These are phyloP conservation scores for Myrica gale DNA, from an alignment of 306 rosid species.

Conservation along the genomic window DNA sequence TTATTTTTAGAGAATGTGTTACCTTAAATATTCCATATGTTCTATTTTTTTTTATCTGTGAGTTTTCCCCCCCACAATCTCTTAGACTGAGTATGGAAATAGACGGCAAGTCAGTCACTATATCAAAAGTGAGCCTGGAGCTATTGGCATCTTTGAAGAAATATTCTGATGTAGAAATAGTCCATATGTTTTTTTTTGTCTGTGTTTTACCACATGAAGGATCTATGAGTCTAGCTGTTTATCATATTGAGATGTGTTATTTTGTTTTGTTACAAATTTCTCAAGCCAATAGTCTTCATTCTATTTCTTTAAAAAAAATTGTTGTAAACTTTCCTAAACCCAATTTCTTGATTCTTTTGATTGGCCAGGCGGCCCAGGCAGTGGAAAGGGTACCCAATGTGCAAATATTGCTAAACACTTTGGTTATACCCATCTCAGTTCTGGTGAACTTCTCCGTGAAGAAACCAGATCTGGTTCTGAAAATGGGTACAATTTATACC, in stretches of 20 bases:
- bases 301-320: constrained; percentile 19
- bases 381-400: constrained; percentile 99
- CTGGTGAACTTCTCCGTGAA: constrained; percentile 98
- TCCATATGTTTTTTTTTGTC: background rate
- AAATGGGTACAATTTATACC: constrained; percentile 69
- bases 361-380: constrained; percentile 90
- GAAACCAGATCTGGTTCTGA: constrained; percentile 94
- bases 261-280: background rate
- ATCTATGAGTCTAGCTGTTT: no score
- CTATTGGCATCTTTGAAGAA: no score
- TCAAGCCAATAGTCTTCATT: background rate
- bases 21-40: background rate
- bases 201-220: background rate
- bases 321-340: constrained; percentile 7
- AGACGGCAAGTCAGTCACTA: no score
- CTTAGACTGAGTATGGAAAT: no score
- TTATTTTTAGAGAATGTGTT: background rate
- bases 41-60: background rate
- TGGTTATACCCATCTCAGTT: constrained; percentile 93
- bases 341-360: constrained; percentile 29
- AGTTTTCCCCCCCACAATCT: no score
- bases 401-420: constrained; percentile 65
- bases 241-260: background rate
- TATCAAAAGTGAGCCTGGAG: no score
- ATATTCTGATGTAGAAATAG: no score